A percentile compares a stretch with the other conserved stretches of the same genome.
These are phyloP conservation scores for Aspergillus sp. DNA, from an alignment of 2,329 filamentous ascomycete species.

Conservation along the genomic window DNA sequence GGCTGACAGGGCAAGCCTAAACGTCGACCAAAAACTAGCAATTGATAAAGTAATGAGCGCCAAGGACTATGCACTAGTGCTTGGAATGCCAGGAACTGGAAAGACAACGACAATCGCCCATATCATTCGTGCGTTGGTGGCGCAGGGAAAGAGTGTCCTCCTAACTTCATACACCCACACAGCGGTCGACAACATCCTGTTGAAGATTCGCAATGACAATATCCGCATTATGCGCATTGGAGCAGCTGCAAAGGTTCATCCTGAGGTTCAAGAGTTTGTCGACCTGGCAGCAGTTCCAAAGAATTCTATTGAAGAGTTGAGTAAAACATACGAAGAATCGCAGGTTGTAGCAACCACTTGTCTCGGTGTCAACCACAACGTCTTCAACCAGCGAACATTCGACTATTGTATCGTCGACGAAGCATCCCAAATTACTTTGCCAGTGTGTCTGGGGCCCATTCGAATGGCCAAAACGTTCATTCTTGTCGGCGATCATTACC, in stretches of 20 bases:
- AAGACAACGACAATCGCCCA: constrained; percentile 98
- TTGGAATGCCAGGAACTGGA: constrained; percentile 96
- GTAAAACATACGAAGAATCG: constrained; percentile 75
- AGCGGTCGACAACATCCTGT: constrained; percentile 93
- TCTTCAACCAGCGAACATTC: constrained; percentile 85
- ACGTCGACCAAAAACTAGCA: constrained; percentile 78
- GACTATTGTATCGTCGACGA: constrained; percentile 99
- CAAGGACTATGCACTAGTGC: constrained; percentile 89
- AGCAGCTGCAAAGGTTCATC: constrained; percentile 77
- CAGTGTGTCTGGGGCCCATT: constrained; percentile 90
- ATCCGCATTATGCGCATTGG: constrained; percentile 82
- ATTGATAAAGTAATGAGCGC: constrained; percentile 96
- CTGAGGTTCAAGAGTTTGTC: constrained; percentile 80
- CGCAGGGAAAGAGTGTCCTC: constrained; percentile 86
- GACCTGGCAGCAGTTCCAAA: constrained; percentile 71
- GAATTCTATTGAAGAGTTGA: constrained; percentile 75
- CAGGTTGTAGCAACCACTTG: constrained; percentile 94
- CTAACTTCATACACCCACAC: constrained; percentile 96
- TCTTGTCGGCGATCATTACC: constrained; percentile 93
- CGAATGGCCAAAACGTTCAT: constrained; percentile 90
- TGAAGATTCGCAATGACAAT: constrained; percentile 78
- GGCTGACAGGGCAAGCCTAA: constrained; percentile 60
- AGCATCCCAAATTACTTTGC: constrained; percentile 93
- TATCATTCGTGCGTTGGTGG: constrained; percentile 85
- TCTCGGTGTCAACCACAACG: constrained; percentile 79